Percentiles rank a stretch among this genome's conserved stretches.
Evolutionary conservation across 179 eudicot genomes (phyloP).

Genomic region (Spergularia azorica): DNA sequence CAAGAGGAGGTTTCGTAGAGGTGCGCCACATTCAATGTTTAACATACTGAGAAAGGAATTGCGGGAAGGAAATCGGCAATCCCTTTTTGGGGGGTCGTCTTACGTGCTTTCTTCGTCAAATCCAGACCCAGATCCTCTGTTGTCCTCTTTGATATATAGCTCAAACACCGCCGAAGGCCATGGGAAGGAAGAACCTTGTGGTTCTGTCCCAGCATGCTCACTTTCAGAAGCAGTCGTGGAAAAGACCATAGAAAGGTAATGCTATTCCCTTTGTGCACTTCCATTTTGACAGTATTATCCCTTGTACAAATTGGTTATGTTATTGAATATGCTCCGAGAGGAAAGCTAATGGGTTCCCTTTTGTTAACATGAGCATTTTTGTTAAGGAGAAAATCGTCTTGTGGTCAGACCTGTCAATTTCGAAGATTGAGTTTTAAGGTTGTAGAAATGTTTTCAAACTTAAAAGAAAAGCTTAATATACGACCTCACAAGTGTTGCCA

Average conservation of each 20-base stretch:
- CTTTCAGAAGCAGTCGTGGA: conserved; percentile 35
- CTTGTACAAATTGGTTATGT: too few species aligned
- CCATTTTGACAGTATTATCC: too few species aligned
- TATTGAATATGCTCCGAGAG: background rate
- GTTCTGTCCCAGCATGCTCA: conserved; percentile 40
- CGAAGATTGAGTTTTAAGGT: too few species aligned
- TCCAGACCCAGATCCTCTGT: conserved; percentile 75
- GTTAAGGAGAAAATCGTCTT: too few species aligned
- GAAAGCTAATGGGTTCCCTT: too few species aligned
- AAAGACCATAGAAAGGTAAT: conserved; percentile 55
- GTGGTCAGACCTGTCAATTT: too few species aligned
- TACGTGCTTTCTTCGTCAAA: conserved; percentile 42
- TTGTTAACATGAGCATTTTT: too few species aligned
- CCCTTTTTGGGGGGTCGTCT: conserved; percentile 48
- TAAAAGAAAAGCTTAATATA: too few species aligned
- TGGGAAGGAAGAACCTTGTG: conserved; percentile 38
- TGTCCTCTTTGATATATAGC: conserved; percentile 77
- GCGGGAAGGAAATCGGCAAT: conserved; percentile 49
- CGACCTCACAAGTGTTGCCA: too few species aligned
- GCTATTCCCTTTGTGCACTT: too few species aligned
- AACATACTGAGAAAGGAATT: conserved; percentile 54
- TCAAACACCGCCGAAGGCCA: conserved; percentile 48
- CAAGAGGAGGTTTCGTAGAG: conserved; percentile 69
- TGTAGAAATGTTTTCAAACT: too few species aligned
- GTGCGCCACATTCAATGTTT: conserved; percentile 51